Evolutionary conservation across 1,284 basidiomycete species (phyloP), one percentile per base, ranked within the genome.

Genomic region (Coriolopsis trogii): DNA sequence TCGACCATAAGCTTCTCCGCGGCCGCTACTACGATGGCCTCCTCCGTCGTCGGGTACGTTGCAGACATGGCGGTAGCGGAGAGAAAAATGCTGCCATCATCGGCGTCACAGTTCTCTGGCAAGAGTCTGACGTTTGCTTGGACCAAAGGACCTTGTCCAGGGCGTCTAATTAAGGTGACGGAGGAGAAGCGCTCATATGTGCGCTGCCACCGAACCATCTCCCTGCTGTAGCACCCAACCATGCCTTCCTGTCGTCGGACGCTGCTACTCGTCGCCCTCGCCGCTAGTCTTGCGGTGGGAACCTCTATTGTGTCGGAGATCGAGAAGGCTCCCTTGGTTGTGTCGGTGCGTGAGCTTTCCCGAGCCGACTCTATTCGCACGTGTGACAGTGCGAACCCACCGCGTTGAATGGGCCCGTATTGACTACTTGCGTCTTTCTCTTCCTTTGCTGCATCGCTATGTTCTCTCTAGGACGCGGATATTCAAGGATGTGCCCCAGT

Each of bases 1-100:
- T 83, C 74, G 44, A 79, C 67, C 83, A 93, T 93, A 38, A 92
- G 75, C 49, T 75, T 74, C 64, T 93, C 88, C 0, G 88, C 87
- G 4, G 74, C 79, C 1, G 72, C 62, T 39, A 92, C 71, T 15
- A 83, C 70, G 5, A 70, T 71, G 10, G 66, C 66, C 51, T 81
- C 78, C 28, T 63, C 63, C 25, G 51, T 24, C 28, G 63, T 71
- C 4, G 74, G 79, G 55, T 76, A 76, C 51, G 55, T 50, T 16
- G 50, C 28, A 29, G 46, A 41, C 53, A 57, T 55, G 15, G 33
- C 43, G 24, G 29, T 21, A 5, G n/a, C 21, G 8, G 23, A 21
- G n/a, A 15, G 23, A 23, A 40, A 45, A 46, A 26, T n/a, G n/a
- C n/a, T n/a, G n/a, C n/a, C n/a, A n/a, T n/a, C n/a, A n/a, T n/a